Base-by-base conservation (phyloP, 768 basidiomycete species). In the Serendipita sp. region DNA sequence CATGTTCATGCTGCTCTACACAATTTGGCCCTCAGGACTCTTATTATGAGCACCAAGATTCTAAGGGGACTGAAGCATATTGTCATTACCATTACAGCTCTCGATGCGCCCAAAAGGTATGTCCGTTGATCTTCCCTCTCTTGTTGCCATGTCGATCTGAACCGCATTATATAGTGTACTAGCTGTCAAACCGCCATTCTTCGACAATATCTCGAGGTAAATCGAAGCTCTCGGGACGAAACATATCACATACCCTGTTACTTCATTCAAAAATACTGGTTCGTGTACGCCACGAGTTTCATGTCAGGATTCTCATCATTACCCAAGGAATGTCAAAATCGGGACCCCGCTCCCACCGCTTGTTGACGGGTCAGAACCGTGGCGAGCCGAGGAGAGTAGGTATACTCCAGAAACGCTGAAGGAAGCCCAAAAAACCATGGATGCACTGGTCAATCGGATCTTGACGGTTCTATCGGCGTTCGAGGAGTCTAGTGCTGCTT, bases 171-270 rank as follows among this genome's bases (percentile, higher is more conserved):
- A 60, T 97, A 98, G 74, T 99, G 96, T 73, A 93, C 92, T 0
- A 96, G 96, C 3, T 99, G 96, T 75, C 89, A 85, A 69, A 96
- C 87, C 66, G 96, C 96, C 16, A 99, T 99, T 67, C 77, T 99
- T 69, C 98, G 98, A 77, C 96, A 99, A 75, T 99, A 97, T 71
- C 96, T 99, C 67, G 96, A 99, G 77, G 97, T 99, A 76, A 98
- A 99, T 72, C 83, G 96, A 67, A 98, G 97, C 75, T 90, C 89
- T 81, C 81, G 86, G 68, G 94, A 99, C 76, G 96, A 99, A 77
- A 97, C 95, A 72, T 99, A 96, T 96, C 96, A 99, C 80, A 96
- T 96, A 64, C 95, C 98, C 74, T 99, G 96, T 74, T 98, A 99
- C 75, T 98, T 99, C 96, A 99, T 99, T 32, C 56, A 60, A n/a